Conservation (phyloP, 1,139 yeast genomes). For the Casaregolazyma suthepensis region DNA sequence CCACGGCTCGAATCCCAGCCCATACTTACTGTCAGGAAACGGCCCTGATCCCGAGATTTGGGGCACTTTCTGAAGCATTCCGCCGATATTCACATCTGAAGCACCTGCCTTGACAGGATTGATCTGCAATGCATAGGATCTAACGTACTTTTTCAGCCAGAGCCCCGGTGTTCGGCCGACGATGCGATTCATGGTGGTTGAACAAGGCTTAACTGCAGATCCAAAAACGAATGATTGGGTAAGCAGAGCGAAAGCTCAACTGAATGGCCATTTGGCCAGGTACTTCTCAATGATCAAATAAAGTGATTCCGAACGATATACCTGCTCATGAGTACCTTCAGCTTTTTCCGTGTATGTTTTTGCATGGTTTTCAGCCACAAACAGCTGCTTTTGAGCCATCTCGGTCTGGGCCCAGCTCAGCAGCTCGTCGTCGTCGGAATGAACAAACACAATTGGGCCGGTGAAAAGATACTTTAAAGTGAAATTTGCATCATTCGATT, state of each 20-base stretch:
- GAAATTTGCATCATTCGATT: not conserved
- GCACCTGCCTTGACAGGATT: not conserved
- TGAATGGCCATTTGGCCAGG: not conserved
- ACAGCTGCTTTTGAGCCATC: slow-evolving; percentile 16
- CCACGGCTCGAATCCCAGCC: not conserved
- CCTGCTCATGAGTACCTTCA: slow-evolving; percentile 32
- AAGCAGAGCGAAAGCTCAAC: not conserved
- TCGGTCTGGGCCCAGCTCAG: slow-evolving; percentile 30
- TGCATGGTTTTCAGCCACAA: not conserved
- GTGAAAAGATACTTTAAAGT: slow-evolving; percentile 1
- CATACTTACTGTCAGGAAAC: slow-evolving; percentile 17
- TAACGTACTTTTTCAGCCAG: not conserved
- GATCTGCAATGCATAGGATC: not conserved
- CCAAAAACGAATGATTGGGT: not conserved
- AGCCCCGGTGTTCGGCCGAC: not conserved
- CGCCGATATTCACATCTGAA: slow-evolving; percentile 13
- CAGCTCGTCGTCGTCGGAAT: slow-evolving; percentile 36
- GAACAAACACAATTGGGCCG: slow-evolving; percentile 27
- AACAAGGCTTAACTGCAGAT: not conserved
- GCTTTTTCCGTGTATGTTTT: slow-evolving; percentile 16
- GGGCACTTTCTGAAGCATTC: slow-evolving; percentile 19
- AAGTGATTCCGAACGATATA: slow-evolving; percentile 7
- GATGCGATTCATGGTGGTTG: not conserved
- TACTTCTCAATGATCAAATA: not conserved
- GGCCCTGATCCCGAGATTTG: slow-evolving; percentile 25